Evolutionary conservation across 345 rosid genomes (phyloP).

Genomic region (Ceriops zippeliana): DNA sequence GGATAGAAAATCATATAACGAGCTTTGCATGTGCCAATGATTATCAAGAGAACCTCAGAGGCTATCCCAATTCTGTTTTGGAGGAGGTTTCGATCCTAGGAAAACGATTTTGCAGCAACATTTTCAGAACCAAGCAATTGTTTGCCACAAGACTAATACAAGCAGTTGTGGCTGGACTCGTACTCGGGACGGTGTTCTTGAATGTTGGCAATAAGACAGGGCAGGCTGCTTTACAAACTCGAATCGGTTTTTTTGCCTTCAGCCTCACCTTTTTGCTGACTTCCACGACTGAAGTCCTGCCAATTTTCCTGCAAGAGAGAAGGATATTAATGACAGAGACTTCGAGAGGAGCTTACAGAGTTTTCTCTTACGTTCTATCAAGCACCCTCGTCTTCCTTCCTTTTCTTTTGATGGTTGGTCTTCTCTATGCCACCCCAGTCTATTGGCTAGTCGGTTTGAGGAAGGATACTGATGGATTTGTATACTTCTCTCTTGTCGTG

Average conservation of each 20-base stretch:
- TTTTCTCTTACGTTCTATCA: constrained; percentile 65
- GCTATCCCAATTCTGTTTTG: constrained; percentile 43
- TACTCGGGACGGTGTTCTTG: constrained; percentile 72
- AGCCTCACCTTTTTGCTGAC: constrained; percentile 80
- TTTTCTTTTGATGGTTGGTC: constrained; percentile 56
- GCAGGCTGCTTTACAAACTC: constrained; percentile 44
- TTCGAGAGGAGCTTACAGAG: constrained; percentile 74
- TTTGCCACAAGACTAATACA: constrained; percentile 70
- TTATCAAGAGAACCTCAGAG: constrained; percentile 32
- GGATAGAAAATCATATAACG: constrained; percentile 13
- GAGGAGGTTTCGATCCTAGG: constrained; percentile 66
- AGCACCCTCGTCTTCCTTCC: constrained; percentile 70
- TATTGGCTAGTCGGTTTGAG: constrained; percentile 86
- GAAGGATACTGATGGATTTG: constrained; percentile 48
- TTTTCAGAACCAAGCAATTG: constrained; percentile 76
- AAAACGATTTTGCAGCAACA: constrained; percentile 71
- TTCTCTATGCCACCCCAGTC: constrained; percentile 72
- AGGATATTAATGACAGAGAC: constrained; percentile 75
- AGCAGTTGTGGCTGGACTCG: constrained; percentile 61
- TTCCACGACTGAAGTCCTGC: constrained; percentile 85
- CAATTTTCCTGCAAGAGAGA: constrained; percentile 80
- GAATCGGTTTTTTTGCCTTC: constrained; percentile 79
- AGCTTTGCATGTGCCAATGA: constrained; percentile 16
- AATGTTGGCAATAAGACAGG: constrained; percentile 54
- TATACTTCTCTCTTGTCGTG: constrained; percentile 66